Evolutionary conservation across 2,329 filamentous ascomycete species (phyloP), one percentile per base, ranked within the genome.

Genomic region (Fonsecaea pugnacius): DNA sequence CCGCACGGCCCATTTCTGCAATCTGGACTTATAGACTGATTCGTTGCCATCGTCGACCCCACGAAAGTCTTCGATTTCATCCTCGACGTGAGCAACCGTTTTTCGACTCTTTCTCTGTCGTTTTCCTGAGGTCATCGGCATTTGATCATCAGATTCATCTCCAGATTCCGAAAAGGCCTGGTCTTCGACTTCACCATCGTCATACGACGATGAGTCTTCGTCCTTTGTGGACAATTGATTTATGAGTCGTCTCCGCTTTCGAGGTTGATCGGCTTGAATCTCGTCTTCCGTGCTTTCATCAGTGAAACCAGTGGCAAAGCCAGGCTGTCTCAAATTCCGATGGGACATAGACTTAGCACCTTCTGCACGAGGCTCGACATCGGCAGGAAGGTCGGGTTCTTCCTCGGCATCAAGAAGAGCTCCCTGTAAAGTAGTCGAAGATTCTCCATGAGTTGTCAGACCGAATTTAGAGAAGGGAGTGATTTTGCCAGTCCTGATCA

Each of bases 401-500:
- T 92, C 89, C 73, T 96, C 92, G 0, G 91, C 92, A 74, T 96
- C 91, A 14, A 93, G 80, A 64, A 96, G 84, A 1, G 89, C 89
- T 72, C 93, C 88, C 10, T 90, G 89, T 16, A 96, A 80, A 65
- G 88, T 89, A 1, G 89, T 89, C 51, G 88, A 83, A 2, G 87
- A 82, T 2, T 84, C 86, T 32, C 85, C 81, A 3, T 82, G 73
- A 27, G 72, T 82, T 1, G 87, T 83, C 14, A 86, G 83, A 30
- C 87, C 87, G 71, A 96, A 85, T 68, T 89, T 91, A 7, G 92
- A 91, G 73, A 99, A 99, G 0, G 95, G 95, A 0, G 95, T 99
- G 70, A 99, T 98, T 78, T 98, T 98, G 66, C 95, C 95, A 0
- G 94, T 99, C 32, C 95, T 88, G 55, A 99, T 95, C 53, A 99